Evolutionary conservation across 257 asterid species (phyloP).

Genomic region (Thymus mandschuricus): DNA sequence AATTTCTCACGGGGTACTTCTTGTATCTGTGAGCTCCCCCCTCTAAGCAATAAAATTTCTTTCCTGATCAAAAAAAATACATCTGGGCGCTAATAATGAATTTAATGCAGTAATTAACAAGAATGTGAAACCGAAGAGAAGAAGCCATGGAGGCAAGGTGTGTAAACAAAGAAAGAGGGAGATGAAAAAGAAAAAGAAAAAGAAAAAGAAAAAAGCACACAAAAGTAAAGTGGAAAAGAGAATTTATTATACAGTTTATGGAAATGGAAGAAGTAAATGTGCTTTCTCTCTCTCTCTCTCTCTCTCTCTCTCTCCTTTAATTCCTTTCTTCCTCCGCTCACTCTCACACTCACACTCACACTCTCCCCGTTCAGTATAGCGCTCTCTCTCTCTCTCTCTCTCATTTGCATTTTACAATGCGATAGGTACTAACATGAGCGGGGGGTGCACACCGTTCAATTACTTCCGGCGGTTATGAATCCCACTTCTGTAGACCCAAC

Average conservation of each 20-base stretch:
- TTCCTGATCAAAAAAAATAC: too few species aligned
- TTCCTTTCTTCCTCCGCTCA: background rate
- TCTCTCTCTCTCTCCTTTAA: constrained; percentile 19
- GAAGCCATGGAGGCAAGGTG: constrained; percentile 9
- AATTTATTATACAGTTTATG: constrained; percentile 4
- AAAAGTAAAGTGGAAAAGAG: constrained; percentile 36
- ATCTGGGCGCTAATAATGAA: too few species aligned
- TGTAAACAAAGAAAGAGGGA: background rate
- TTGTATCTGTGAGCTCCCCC: too few species aligned
- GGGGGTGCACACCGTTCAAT: constrained; percentile 44
- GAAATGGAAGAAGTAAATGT: background rate
- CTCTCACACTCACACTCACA: background rate
- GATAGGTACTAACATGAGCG: constrained; percentile 43
- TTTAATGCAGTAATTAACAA: background rate
- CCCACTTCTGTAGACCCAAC: constrained; percentile 74
- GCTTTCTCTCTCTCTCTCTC: constrained; percentile 11
- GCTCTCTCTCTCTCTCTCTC: constrained; percentile 15
- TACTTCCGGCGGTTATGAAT: constrained; percentile 68
- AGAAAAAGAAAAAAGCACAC: constrained; percentile 35
- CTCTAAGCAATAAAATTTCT: too few species aligned
- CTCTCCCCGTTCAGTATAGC: constrained; percentile 13
- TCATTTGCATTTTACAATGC: constrained; percentile 18
- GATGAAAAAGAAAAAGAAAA: background rate
- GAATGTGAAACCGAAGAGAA: background rate
- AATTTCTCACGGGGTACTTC: too few species aligned